Base-by-base conservation (phyloP, 2,329 filamentous ascomycete genomes). In the Elsinoe arachidis region DNA sequence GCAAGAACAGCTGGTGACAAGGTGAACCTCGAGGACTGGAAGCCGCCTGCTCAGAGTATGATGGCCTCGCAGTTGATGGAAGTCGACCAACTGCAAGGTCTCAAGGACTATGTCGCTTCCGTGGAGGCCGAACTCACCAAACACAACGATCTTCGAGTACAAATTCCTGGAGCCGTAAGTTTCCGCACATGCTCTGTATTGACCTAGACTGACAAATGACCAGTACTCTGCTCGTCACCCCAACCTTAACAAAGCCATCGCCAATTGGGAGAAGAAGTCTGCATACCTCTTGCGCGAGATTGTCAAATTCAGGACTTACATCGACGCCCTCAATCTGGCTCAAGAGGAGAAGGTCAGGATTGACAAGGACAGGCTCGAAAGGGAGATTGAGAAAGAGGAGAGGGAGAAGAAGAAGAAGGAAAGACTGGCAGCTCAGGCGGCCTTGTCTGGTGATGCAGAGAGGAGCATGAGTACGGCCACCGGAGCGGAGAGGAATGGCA, bases 241-340 rank as follows among this genome's bases (percentile, higher is more conserved):
- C 37, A 97, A 97, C 66, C 82, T 85, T 14, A 77, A 76, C 61
- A 91, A 87, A 72, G 90, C 92, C 14, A 92, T 97, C 87, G 80
- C 85, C 17, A 99, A 99, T 72, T 99, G 93, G 92, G 91, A 99
- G 76, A 85, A 87, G 67, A 97, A 97, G 76, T 95, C 89, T 57
- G 86, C 88, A 30, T 96, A 97, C 69, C 75, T 99, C 39, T 78
- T 97, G 11, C 80, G 88, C 35, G 93, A 99, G 74, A 96, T 95
- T 70, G 90, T 97, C 71, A 97, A 97, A 72, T 97, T 96, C 74
- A 80, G 87, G 60, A 97, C 91, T 0, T 99, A 97, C 67, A 91
- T 96, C 63, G 93, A 97, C 70, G 85, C 84, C 34, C 75, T 99
- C 53, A 79, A 84, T 58, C 81, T 82, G 37, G 91, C 91, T 0